Evolutionary conservation across 139 green algal genomes (phyloP).

Genomic region (Gonium pectorale): DNA sequence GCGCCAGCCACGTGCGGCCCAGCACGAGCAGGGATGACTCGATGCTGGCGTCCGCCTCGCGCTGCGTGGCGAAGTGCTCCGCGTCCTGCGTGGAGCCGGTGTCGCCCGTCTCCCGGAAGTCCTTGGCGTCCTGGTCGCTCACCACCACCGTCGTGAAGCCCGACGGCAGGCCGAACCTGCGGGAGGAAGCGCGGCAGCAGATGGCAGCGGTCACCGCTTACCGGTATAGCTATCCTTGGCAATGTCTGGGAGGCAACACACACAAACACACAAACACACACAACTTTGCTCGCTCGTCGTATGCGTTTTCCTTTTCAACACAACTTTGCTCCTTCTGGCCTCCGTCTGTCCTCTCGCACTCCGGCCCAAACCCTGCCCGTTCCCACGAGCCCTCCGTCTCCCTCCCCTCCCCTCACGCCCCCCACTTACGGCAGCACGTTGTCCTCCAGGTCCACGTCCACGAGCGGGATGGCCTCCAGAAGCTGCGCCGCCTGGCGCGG

Average conservation of each 20-base stretch:
- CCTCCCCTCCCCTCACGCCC: background rate
- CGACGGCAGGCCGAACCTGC: conserved; percentile 1
- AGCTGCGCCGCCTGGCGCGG: background rate
- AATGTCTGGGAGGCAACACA: no score
- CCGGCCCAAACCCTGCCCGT: no score
- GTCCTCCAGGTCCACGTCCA: conserved; percentile 38
- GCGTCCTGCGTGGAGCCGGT: conserved; percentile 20
- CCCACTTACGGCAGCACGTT: conserved; percentile 37
- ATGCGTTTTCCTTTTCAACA: no score
- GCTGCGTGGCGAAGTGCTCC: conserved; percentile 24
- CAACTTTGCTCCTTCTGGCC: no score
- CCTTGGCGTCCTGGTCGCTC: background rate
- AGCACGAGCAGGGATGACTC: conserved; percentile 9
- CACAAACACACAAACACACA: no score
- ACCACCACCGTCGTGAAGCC: conserved; percentile 18
- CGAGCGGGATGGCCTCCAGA: conserved; percentile 19
- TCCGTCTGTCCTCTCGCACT: no score
- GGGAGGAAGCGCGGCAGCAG: background rate
- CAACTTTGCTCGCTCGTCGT: no score
- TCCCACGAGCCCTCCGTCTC: no score
- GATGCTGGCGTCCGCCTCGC: background rate
- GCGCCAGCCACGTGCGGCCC: conserved; percentile 9
- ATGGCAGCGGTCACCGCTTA: no score
- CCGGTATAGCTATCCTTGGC: no score
- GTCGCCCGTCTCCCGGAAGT: conserved; percentile 13